phyloP scores from a whole-genome alignment of 306 rosid genomes.

The Quillaja saponaria region DNA sequence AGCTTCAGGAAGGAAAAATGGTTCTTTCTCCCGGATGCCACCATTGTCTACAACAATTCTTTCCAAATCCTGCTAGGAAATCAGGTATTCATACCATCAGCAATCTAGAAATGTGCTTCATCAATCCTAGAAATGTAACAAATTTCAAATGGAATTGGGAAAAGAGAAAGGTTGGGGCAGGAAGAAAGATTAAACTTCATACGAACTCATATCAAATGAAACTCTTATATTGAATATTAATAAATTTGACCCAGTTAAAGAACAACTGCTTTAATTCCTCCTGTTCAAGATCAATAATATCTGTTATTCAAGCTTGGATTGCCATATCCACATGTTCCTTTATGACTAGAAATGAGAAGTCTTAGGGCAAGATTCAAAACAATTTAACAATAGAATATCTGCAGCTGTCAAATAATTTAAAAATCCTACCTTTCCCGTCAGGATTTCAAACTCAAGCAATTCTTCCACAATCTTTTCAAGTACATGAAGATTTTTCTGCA shows the following conservation, averaged over 20 bases:
- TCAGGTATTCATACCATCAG: slow-evolving; percentile 16
- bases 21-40: slow-evolving; percentile 71
- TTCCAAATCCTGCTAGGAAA: slow-evolving; percentile 66
- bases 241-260: slow-evolving; percentile 18
- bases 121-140: slow-evolving; percentile 21
- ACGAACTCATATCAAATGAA: slow-evolving; percentile 7
- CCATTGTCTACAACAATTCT: slow-evolving; percentile 62
- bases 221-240: slow-evolving; percentile 17
- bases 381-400: slow-evolving; percentile 17
- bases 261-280: not conserved
- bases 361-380: slow-evolving; percentile 4
- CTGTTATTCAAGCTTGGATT: too few relatives aligned
- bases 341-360: slow-evolving; percentile 5
- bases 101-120: slow-evolving; percentile 14
- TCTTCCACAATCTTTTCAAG: slow-evolving; percentile 89
- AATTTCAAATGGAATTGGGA: slow-evolving; percentile 16
- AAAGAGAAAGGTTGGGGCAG: slow-evolving; percentile 6
- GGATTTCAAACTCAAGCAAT: slow-evolving; percentile 81
- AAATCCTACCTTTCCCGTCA: slow-evolving; percentile 73
- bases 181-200: slow-evolving; percentile 17
- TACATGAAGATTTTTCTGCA: slow-evolving; percentile 63
- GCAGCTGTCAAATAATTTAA: slow-evolving; percentile 15
- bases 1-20: slow-evolving; percentile 70
- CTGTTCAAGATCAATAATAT: slow-evolving; percentile 10
- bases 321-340: not conserved